These are phyloP conservation scores for Fusarium sp. DNA, from an alignment of 2,329 filamentous ascomycete genomes.

Conservation along the genomic window DNA sequence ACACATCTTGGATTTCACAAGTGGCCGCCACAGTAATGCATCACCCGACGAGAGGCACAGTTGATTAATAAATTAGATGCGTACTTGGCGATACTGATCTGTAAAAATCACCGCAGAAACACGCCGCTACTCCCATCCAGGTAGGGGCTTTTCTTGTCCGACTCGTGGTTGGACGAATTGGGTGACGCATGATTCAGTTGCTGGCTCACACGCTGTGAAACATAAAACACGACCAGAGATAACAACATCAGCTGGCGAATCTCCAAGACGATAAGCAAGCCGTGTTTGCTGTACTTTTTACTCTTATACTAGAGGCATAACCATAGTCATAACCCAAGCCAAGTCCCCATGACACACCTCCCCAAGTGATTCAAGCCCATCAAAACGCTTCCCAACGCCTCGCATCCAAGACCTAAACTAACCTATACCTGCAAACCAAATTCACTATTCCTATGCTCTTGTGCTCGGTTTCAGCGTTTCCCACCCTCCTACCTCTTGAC, in stretches of 20 bases:
- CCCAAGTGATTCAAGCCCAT: neutral
- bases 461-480: slow-evolving; percentile 63
- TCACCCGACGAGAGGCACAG: slow-evolving; percentile 8
- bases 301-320: neutral
- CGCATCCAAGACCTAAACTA: slow-evolving; percentile 2
- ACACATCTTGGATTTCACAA: neutral
- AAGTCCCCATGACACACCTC: neutral
- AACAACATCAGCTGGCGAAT: neutral
- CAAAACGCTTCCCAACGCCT: slow-evolving; percentile 25
- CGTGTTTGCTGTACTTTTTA: neutral
- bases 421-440: neutral
- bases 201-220: slow-evolving; percentile 22
- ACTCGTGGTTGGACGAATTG: neutral
- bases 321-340: neutral
- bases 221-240: neutral
- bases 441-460: slow-evolving; percentile 21
- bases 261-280: neutral
- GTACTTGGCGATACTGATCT: neutral
- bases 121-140: neutral
- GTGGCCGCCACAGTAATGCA: neutral
- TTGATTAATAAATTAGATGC: neutral
- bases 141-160: neutral
- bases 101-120: neutral
- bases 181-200: slow-evolving; percentile 19
- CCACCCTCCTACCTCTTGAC: slow-evolving; percentile 62